These are phyloP conservation scores for Fonsecaea erecta DNA, from an alignment of 2,329 filamentous ascomycete genomes.

Conservation along the genomic window DNA sequence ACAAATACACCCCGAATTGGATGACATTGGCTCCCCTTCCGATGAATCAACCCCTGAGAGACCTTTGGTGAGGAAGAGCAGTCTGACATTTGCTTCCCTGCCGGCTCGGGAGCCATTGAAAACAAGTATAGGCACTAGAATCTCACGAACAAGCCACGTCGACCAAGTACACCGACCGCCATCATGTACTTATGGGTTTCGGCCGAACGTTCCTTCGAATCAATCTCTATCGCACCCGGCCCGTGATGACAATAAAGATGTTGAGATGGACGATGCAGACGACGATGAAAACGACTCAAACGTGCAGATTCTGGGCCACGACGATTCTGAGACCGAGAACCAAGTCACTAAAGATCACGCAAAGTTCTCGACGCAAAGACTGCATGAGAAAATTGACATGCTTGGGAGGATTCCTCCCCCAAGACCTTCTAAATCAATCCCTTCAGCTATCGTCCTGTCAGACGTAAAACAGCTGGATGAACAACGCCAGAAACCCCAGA, in stretches of 20 bases:
- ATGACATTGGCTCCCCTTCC: slow-evolving; percentile 55
- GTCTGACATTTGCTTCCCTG: slow-evolving; percentile 89
- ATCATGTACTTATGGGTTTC: slow-evolving; percentile 65
- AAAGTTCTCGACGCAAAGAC: slow-evolving; percentile 89
- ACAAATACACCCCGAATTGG: slow-evolving; percentile 45
- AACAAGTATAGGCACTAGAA: slow-evolving; percentile 76
- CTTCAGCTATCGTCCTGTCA: slow-evolving; percentile 34
- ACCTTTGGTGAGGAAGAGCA: slow-evolving; percentile 85
- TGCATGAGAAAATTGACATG: slow-evolving; percentile 90
- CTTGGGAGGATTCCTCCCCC: slow-evolving; percentile 61
- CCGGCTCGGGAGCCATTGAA: slow-evolving; percentile 91
- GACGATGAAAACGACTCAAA: slow-evolving; percentile 30
- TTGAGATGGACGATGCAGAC: slow-evolving; percentile 25
- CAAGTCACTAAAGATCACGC: slow-evolving; percentile 67
- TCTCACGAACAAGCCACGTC: slow-evolving; percentile 80
- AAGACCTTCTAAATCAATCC: slow-evolving; percentile 53
- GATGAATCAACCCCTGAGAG: slow-evolving; percentile 56
- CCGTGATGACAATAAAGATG: slow-evolving; percentile 24
- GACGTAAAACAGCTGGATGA: slow-evolving; percentile 33
- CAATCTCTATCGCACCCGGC: slow-evolving; percentile 6
- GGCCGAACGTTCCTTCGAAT: slow-evolving; percentile 36
- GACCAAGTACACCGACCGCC: slow-evolving; percentile 20
- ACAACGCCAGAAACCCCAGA: slow-evolving; percentile 35
- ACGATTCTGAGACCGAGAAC: slow-evolving; percentile 51
- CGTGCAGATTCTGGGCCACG: slow-evolving; percentile 38